A percentile compares a stretch with the other conserved stretches of the same genome.
Evolutionary conservation across 2,329 filamentous ascomycete species (phyloP).

Genomic region (Xylaria digitata): DNA sequence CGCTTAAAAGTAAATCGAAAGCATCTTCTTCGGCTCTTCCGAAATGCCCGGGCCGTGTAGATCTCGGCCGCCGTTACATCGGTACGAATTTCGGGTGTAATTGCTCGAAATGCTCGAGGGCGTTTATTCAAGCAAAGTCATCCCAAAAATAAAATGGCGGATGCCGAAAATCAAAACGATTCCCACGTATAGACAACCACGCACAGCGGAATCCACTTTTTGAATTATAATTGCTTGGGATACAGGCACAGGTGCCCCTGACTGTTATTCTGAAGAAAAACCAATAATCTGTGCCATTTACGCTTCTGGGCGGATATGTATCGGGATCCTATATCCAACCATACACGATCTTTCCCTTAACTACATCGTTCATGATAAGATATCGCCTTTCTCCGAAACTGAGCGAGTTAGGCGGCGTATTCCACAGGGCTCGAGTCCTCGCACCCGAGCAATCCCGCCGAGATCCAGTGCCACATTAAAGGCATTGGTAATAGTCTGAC

Average conservation of each 20-base stretch:
- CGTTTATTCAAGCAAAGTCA: not conserved
- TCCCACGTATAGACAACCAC: not conserved
- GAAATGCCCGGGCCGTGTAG: constrained; percentile 26
- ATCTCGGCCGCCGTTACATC: not conserved
- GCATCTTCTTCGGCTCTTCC: constrained; percentile 37
- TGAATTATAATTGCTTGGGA: not conserved
- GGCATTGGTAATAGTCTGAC: constrained; percentile 34
- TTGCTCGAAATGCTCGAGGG: constrained; percentile 5
- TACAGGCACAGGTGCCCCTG: not conserved
- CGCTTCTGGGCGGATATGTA: not conserved
- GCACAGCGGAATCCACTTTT: not conserved
- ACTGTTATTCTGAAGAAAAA: not conserved
- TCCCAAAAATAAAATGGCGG: not conserved
- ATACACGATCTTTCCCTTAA: not conserved
- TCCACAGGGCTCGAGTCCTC: not conserved
- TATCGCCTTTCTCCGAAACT: not conserved
- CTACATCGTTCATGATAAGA: not conserved
- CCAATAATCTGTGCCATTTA: too few species aligned
- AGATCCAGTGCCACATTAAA: constrained; percentile 10
- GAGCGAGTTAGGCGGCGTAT: too few species aligned
- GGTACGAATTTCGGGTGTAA: not conserved
- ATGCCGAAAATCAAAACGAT: not conserved
- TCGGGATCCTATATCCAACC: not conserved
- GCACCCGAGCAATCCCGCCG: not conserved
- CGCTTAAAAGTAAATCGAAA: constrained; percentile 41